phyloP scores from a whole-genome alignment of 805 yeast species.

The Lipomyces sp. region DNA sequence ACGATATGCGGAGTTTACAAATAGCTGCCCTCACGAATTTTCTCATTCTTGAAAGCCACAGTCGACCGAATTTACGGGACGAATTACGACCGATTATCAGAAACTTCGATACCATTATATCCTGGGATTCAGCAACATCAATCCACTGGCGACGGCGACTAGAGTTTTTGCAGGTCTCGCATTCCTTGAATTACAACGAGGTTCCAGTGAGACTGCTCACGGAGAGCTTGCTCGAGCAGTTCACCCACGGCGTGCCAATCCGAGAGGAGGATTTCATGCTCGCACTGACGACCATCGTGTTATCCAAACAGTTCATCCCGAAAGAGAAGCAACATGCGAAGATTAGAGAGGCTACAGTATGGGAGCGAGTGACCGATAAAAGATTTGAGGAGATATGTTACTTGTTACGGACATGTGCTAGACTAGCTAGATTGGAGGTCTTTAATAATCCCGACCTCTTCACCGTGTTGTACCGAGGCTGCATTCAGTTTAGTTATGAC shows the following conservation, averaged over 20 bases:
- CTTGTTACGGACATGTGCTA: slow-evolving; percentile 2
- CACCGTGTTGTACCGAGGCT: slow-evolving; percentile 29
- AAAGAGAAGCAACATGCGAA: slow-evolving; percentile 34
- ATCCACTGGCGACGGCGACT: slow-evolving; percentile 44
- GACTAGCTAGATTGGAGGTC: slow-evolving; percentile 1
- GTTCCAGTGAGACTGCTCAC: slow-evolving; percentile 40
- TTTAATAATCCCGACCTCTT: slow-evolving; percentile 4
- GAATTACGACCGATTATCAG: neutral
- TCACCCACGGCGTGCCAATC: slow-evolving; percentile 43
- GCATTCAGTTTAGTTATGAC: slow-evolving; percentile 32
- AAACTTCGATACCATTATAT: neutral
- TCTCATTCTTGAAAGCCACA: slow-evolving; percentile 9
- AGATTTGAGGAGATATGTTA: slow-evolving; percentile 20
- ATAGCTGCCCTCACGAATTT: slow-evolving; percentile 21
- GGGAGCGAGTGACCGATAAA: slow-evolving; percentile 1
- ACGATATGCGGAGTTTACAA: slow-evolving; percentile 17
- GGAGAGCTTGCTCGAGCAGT: slow-evolving; percentile 42
- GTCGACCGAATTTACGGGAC: neutral
- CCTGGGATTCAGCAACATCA: neutral
- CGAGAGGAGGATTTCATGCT: slow-evolving; percentile 41
- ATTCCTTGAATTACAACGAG: slow-evolving; percentile 34
- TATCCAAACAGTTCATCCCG: slow-evolving; percentile 39
- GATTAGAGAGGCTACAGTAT: slow-evolving; percentile 37
- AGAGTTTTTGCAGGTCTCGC: slow-evolving; percentile 41
- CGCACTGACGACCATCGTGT: slow-evolving; percentile 42